Evolutionary conservation across 306 rosid genomes (phyloP), one percentile per base, ranked within the genome.

Genomic region (Glycine soja): DNA sequence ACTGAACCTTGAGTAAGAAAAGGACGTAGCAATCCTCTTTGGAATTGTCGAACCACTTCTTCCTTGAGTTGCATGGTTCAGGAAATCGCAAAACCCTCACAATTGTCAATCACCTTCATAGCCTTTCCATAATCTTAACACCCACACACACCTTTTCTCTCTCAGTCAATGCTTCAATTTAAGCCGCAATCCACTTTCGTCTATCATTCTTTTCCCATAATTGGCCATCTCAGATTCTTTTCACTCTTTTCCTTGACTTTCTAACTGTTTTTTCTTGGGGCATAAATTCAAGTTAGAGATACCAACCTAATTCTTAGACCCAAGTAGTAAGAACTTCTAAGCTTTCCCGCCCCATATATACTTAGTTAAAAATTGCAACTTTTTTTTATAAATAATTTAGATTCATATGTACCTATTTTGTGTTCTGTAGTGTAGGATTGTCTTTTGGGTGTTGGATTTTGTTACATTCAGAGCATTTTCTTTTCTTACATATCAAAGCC

Each of bases 311-410:
- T 72, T 72, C 87, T 64, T 19, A 74, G 43, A 53, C 82, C 70
- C 86, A 83, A 92, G 92, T 84, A 80, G 64, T 13, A 47, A 9
- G 58, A 70, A 50, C 76, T 69, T 30, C 51, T 67, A 58, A 8
- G 0, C 16, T 30, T 8, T 13, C 53, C 78, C 68, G 50, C 0
- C 24, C 7, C 72, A 3, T n/a, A 7, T 62, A 10, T 4, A n/a
- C n/a, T 1, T n/a, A 7, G 4, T 14, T 79, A 50, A 79, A 79
- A 36, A 47, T 59, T 32, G 19, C 14, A 74, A 74, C 63, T 84
- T 84, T 69, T 70, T 69, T 76, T 58, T 47, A n/a, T 67, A 8
- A n/a, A 7, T 48, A 52, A 32, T 83, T 77, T 50, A 3, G 64
- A 16, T 75, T n/a, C n/a, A n/a, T n/a, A n/a, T n/a, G n/a, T n/a